Conservation (phyloP, 192 early-diverging fungal genomes). For the Bifiguratus adelaidae region DNA sequence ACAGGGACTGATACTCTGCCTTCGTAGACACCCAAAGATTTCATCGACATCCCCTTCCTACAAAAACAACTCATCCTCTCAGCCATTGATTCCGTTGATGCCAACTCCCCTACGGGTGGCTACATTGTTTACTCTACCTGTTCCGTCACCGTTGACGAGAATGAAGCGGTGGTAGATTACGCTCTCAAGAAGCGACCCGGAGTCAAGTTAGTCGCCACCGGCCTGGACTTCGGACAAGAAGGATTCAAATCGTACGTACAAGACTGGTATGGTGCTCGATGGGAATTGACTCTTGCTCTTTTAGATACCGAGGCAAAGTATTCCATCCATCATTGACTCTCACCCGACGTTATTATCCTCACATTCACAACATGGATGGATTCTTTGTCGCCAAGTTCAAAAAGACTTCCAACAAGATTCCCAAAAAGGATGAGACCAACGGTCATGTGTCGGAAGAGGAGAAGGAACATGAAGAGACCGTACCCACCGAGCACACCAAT, state of each 20-base stretch:
- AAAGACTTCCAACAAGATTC: slow-evolving; percentile 83
- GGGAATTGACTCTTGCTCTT: background rate
- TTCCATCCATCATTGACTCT: slow-evolving; percentile 79
- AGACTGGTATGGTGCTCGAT: background rate
- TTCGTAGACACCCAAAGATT: slow-evolving; percentile 49
- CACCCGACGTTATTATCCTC: slow-evolving; percentile 90
- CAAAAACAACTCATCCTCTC: slow-evolving; percentile 94
- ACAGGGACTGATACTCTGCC: background rate
- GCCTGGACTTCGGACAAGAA: slow-evolving; percentile 88
- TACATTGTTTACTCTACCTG: slow-evolving; percentile 98
- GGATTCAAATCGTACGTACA: slow-evolving; percentile 62
- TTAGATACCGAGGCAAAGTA: slow-evolving; percentile 72
- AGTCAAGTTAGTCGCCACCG: slow-evolving; percentile 82
- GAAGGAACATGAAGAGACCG: slow-evolving; percentile 8
- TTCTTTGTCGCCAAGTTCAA: slow-evolving; percentile 98
- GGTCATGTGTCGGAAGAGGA: slow-evolving; percentile 15
- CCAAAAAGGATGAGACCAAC: slow-evolving; percentile 13
- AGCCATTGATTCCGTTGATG: slow-evolving; percentile 96
- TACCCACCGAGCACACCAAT: background rate
- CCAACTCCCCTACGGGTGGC: slow-evolving; percentile 86
- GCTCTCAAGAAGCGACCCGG: slow-evolving; percentile 90
- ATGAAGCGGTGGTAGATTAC: slow-evolving; percentile 96
- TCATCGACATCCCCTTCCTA: slow-evolving; percentile 82
- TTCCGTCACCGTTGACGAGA: slow-evolving; percentile 95
- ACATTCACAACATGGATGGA: slow-evolving; percentile 99